These are phyloP conservation scores for Cenchrus purpureus DNA, from an alignment of 176 grass and related monocot genomes.

Conservation along the genomic window DNA sequence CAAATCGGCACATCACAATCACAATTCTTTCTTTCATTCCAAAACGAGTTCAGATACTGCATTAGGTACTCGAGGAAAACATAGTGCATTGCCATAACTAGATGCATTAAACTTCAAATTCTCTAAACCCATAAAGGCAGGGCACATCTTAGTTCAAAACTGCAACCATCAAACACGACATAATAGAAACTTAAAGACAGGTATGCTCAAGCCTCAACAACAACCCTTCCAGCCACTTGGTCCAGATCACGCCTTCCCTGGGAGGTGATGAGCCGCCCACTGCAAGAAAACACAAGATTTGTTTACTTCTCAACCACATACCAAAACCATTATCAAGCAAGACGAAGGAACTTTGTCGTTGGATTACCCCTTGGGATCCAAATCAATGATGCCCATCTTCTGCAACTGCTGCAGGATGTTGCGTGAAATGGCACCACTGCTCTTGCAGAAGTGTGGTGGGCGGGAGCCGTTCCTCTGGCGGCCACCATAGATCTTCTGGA, in stretches of 20 bases:
- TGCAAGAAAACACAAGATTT: slow-evolving; percentile 18
- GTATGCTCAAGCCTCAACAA: slow-evolving; percentile 38
- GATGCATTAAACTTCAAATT: slow-evolving; percentile 36
- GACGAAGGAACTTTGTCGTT: neutral
- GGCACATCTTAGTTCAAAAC: slow-evolving; percentile 39
- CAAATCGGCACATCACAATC: neutral
- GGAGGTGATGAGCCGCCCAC: slow-evolving; percentile 64
- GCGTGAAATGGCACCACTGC: slow-evolving; percentile 60
- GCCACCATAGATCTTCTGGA: slow-evolving; percentile 76
- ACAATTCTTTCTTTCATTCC: neutral
- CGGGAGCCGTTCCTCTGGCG: slow-evolving; percentile 57
- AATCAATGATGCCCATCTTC: slow-evolving; percentile 58
- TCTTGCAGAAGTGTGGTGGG: slow-evolving; percentile 74
- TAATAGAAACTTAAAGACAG: neutral
- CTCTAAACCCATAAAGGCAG: slow-evolving; percentile 1
- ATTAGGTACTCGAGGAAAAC: slow-evolving; percentile 9
- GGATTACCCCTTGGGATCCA: slow-evolving; percentile 62
- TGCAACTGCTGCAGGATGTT: slow-evolving; percentile 67
- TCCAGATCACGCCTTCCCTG: slow-evolving; percentile 71
- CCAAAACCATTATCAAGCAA: neutral
- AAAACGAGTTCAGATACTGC: neutral
- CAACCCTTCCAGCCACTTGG: slow-evolving; percentile 61
- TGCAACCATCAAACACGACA: slow-evolving; percentile 21
- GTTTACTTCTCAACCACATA: neutral
- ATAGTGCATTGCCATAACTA: slow-evolving; percentile 24